Conservation (phyloP, 129 eudicot genomes). For the Smallanthus sonchifolius region DNA sequence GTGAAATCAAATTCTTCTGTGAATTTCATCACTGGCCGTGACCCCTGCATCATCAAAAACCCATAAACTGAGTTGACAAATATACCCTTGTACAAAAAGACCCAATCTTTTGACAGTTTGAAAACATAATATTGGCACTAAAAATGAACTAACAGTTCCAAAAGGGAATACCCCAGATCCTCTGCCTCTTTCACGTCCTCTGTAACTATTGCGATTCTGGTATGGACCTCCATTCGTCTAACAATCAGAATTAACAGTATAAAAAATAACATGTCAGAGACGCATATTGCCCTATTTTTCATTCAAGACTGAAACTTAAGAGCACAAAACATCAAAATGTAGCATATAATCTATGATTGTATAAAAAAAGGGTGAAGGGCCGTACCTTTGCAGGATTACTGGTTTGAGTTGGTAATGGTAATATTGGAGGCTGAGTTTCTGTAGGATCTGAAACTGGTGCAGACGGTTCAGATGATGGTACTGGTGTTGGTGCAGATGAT, state of each 20-base stretch:
- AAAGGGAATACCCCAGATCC: slow-evolving; percentile 60
- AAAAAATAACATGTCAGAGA: not conserved
- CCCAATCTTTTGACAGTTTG: not conserved
- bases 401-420: slow-evolving; percentile 64
- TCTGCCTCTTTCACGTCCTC: slow-evolving; percentile 94
- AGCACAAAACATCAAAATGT: slow-evolving; percentile 3
- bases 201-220: slow-evolving; percentile 47
- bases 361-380: not conserved
- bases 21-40: slow-evolving; percentile 66
- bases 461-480: not conserved
- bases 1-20: slow-evolving; percentile 86
- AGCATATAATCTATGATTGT: slow-evolving; percentile 18
- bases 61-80: not conserved
- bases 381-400: slow-evolving; percentile 54
- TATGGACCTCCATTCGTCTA: slow-evolving; percentile 65
- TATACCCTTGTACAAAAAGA: not conserved
- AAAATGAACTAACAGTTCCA: not conserved
- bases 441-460: slow-evolving; percentile 24
- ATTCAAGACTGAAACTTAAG: not conserved
- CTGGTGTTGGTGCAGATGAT: slow-evolving; percentile 7
- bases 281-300: not conserved
- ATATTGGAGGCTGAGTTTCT: slow-evolving; percentile 77
- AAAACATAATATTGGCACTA: not conserved
- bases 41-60: slow-evolving; percentile 34
- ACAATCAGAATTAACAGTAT: not conserved